A percentile compares a stretch with the other conserved stretches of the same genome.
Evolutionary conservation across 2,329 filamentous ascomycete genomes (phyloP).

Genomic region (Trichoderma brevicompactum): DNA sequence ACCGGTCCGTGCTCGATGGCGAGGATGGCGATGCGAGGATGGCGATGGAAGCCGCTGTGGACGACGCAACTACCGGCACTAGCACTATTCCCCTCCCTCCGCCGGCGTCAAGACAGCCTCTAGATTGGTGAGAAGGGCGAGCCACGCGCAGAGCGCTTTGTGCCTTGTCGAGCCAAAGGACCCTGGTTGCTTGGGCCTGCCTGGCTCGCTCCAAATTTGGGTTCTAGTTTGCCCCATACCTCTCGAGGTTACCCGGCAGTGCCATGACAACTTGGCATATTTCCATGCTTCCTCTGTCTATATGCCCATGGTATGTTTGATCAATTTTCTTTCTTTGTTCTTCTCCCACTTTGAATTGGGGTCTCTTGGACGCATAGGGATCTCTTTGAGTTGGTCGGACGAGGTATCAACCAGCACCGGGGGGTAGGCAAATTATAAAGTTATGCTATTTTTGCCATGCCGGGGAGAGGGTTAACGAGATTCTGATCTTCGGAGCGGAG

Average conservation of each 20-base stretch:
- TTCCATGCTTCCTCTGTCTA: neutral
- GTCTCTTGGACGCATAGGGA: neutral
- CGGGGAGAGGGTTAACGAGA: neutral
- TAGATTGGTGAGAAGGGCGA: slow-evolving; percentile 45
- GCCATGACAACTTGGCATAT: neutral
- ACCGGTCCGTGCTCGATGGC: slow-evolving; percentile 41
- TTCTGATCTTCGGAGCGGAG: slow-evolving; percentile 2
- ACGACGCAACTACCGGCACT: slow-evolving; percentile 6
- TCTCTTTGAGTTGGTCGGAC: neutral
- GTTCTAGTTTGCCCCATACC: neutral
- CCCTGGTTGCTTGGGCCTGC: neutral
- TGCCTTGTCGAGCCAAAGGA: neutral
- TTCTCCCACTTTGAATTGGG: neutral
- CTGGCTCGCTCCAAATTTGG: neutral
- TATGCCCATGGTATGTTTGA: neutral
- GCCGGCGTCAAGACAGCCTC: slow-evolving; percentile 40
- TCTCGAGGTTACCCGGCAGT: neutral
- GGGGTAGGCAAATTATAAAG: neutral
- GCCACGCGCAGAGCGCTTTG: neutral
- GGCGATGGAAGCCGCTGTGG: slow-evolving; percentile 29
- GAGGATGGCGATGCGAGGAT: slow-evolving; percentile 39
- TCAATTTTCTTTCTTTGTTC: too few species aligned
- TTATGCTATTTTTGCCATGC: neutral
- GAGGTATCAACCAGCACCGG: neutral
- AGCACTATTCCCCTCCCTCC: slow-evolving; percentile 27